phyloP scores from a whole-genome alignment of 352 stramenopile species.

The Phytophthora fragariaefolia region DNA sequence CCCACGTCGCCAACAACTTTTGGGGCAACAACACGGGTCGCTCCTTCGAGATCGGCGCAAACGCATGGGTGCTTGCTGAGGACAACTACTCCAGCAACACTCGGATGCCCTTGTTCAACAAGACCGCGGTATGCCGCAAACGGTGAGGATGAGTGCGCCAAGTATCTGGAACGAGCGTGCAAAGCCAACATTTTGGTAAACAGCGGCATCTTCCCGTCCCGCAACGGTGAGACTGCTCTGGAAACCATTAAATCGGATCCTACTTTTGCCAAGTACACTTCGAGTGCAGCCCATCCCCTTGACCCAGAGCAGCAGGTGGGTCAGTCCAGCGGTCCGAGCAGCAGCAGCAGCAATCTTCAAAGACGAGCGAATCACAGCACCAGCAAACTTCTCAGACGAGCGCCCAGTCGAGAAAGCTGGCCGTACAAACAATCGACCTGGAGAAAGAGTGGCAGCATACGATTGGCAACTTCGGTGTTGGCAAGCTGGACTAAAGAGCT shows the following conservation, averaged over 20 bases:
- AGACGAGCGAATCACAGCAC: conserved; percentile 1
- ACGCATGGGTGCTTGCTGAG: conserved; percentile 42
- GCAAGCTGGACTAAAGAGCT: conserved; percentile 38
- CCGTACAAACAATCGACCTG: conserved; percentile 23
- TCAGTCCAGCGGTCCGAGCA: not conserved
- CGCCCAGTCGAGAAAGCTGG: conserved; percentile 9
- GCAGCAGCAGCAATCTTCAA: not conserved
- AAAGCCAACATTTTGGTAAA: conserved; percentile 24
- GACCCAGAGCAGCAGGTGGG: conserved; percentile 10
- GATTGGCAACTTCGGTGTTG: conserved; percentile 33
- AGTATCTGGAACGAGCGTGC: conserved; percentile 25
- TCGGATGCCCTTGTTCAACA: conserved; percentile 23
- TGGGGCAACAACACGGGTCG: conserved; percentile 46
- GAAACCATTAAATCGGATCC: conserved; percentile 19
- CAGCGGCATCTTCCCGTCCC: conserved; percentile 28
- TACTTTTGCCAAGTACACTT: conserved; percentile 8
- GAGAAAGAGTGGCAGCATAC: conserved; percentile 25
- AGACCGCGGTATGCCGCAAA: conserved; percentile 19
- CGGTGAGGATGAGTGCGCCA: conserved; percentile 24
- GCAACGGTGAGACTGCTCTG: conserved; percentile 25
- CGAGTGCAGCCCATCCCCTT: not conserved
- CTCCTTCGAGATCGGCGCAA: conserved; percentile 40
- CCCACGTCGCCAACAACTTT: conserved; percentile 47
- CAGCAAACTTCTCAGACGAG: conserved; percentile 11
- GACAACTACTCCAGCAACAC: conserved; percentile 55